These are phyloP conservation scores for Apophysomyces elegans DNA, from an alignment of 371 early-diverging fungal genomes.

Conservation along the genomic window DNA sequence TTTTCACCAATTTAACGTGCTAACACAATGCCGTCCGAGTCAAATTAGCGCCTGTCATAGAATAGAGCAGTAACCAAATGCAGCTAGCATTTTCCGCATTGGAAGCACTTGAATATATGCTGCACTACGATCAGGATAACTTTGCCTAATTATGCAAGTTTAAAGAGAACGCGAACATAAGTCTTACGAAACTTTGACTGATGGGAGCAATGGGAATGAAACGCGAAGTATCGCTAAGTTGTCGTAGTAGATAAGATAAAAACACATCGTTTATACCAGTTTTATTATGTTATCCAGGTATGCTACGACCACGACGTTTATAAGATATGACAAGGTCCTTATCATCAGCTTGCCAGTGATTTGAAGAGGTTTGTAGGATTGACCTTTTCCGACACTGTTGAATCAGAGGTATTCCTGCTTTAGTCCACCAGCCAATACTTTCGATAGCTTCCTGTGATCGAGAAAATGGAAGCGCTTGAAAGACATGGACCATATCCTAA, in stretches of 20 bases:
- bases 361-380: neutral
- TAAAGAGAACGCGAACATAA: too few relatives aligned
- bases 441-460: conserved; percentile 52
- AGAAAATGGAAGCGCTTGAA: conserved; percentile 58
- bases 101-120: too few relatives aligned
- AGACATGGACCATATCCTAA: conserved; percentile 62
- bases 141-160: too few relatives aligned
- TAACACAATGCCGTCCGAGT: too few relatives aligned
- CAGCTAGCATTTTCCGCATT: too few relatives aligned
- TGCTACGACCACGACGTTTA: conserved; percentile 26
- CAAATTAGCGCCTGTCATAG: too few relatives aligned
- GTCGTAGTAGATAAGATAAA: too few relatives aligned
- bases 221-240: too few relatives aligned
- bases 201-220: neutral
- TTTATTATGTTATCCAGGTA: conserved; percentile 17
- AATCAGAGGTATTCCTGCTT: conserved; percentile 33
- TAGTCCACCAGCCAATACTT: conserved; percentile 46
- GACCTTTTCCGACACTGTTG: conserved; percentile 22
- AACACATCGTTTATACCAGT: too few relatives aligned
- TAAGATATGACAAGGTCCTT: conserved; percentile 5
- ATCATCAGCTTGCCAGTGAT: neutral
- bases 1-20: too few relatives aligned
- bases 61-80: too few relatives aligned
- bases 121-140: too few relatives aligned
- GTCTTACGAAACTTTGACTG: neutral